Percentiles rank a stretch among this genome's conserved stretches.
Conservation (phyloP, 2,329 filamentous ascomycete species). For the Exserohilum turcica region DNA sequence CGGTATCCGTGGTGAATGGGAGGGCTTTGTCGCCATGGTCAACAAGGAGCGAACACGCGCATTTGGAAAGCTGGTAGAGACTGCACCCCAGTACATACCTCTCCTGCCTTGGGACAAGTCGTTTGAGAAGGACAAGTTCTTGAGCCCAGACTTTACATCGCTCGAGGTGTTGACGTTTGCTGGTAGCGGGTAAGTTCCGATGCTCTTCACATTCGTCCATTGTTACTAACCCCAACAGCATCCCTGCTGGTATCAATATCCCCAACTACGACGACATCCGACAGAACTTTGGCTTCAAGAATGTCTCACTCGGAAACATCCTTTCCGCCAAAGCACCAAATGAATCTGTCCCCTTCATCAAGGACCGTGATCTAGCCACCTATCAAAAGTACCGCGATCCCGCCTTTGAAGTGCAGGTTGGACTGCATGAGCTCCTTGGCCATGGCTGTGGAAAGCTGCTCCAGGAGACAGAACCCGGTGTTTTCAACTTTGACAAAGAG, state of each 20-base stretch:
- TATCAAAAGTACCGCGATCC: constrained; percentile 83
- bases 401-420: constrained; percentile 94
- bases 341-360: constrained; percentile 90
- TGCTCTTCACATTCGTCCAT: too few relatives aligned
- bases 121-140: constrained; percentile 96
- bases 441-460: constrained; percentile 94
- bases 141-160: constrained; percentile 94
- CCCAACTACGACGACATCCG: constrained; percentile 68
- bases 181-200: constrained; percentile 54
- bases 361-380: constrained; percentile 73
- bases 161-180: constrained; percentile 88
- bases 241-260: constrained; percentile 65
- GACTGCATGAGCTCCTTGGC: constrained; percentile 85
- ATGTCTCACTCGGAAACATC: constrained; percentile 91
- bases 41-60: constrained; percentile 89
- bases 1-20: constrained; percentile 60
- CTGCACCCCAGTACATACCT: constrained; percentile 82
- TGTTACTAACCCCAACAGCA: constrained; percentile 36
- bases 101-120: constrained; percentile 84
- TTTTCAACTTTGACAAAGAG: constrained; percentile 84
- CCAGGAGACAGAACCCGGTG: constrained; percentile 81
- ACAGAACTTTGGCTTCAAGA: constrained; percentile 87
- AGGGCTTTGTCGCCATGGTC: constrained; percentile 65
- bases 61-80: constrained; percentile 82
- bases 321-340: constrained; percentile 88